A percentile compares a stretch with the other conserved stretches of the same genome.
Conservation (phyloP, 2,329 filamentous ascomycete genomes). For the Podosphaera fusca region DNA sequence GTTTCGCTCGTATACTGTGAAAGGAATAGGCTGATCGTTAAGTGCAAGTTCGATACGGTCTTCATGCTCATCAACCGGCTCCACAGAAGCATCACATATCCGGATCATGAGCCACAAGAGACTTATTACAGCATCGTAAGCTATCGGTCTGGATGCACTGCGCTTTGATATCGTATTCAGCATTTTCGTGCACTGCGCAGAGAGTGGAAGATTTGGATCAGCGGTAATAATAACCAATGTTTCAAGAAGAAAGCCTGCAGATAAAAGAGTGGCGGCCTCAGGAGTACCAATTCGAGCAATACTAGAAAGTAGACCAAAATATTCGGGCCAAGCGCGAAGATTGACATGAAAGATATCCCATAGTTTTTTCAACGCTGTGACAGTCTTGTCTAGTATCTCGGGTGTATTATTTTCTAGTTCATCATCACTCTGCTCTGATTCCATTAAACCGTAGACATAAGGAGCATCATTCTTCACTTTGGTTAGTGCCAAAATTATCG, state of each 20-base stretch:
- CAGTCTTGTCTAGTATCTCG: constrained; percentile 9
- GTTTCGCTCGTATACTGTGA: constrained; percentile 24
- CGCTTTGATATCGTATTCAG: constrained; percentile 28
- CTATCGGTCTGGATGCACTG: constrained; percentile 25
- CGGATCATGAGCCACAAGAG: constrained; percentile 20
- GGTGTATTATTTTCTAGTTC: constrained; percentile 15
- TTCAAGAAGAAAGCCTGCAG: constrained; percentile 34
- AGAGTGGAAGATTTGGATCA: constrained; percentile 10
- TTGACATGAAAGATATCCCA: constrained; percentile 39
- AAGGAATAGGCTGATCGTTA: constrained; percentile 18
- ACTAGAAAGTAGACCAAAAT: constrained; percentile 45
- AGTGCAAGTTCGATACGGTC: constrained; percentile 19
- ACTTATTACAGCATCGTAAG: constrained; percentile 29
- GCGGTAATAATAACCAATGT: constrained; percentile 15
- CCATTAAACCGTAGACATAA: constrained; percentile 21
- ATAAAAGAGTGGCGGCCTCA: constrained; percentile 35
- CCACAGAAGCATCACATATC: constrained; percentile 9
- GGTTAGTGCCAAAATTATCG: constrained; percentile 29
- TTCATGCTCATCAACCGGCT: constrained; percentile 18
- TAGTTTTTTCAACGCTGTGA: constrained; percentile 29
- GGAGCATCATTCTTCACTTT: constrained; percentile 27
- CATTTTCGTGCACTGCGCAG: constrained; percentile 30
- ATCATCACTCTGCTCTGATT: constrained; percentile 12
- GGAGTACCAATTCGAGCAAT: constrained; percentile 37
- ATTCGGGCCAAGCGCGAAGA: constrained; percentile 51